A percentile compares a stretch with the other conserved stretches of the same genome.
These are phyloP conservation scores for Triangularia verruculosa DNA, from an alignment of 2,329 filamentous ascomycete species.

Conservation along the genomic window DNA sequence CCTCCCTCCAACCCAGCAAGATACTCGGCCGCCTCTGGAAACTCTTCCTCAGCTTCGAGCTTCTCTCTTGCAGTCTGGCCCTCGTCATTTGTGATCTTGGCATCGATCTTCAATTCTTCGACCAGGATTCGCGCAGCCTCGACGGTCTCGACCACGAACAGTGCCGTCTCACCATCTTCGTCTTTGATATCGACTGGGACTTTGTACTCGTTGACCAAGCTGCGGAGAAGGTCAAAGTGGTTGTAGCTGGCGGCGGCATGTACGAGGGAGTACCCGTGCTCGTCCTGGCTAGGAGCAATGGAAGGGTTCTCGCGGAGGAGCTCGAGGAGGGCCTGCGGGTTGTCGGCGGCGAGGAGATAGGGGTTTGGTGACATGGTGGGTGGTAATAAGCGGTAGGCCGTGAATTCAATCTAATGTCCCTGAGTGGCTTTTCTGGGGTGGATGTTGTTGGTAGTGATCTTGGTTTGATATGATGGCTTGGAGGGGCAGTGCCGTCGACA, in stretches of 20 bases:
- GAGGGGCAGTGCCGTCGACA: neutral
- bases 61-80: slow-evolving; percentile 79
- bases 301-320: slow-evolving; percentile 71
- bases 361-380: slow-evolving; percentile 54
- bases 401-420: neutral
- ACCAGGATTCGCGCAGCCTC: slow-evolving; percentile 76
- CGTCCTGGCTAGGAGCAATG: slow-evolving; percentile 79
- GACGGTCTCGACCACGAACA: slow-evolving; percentile 85
- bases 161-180: slow-evolving; percentile 88
- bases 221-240: slow-evolving; percentile 74
- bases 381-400: neutral
- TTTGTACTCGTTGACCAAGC: slow-evolving; percentile 70
- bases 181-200: slow-evolving; percentile 81
- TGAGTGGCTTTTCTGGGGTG: neutral
- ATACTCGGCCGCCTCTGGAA: slow-evolving; percentile 71
- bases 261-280: slow-evolving; percentile 88
- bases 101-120: slow-evolving; percentile 75
- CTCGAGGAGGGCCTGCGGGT: slow-evolving; percentile 68
- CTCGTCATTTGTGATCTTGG: slow-evolving; percentile 64
- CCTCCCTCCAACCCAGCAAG: slow-evolving; percentile 44
- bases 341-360: slow-evolving; percentile 78
- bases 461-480: neutral
- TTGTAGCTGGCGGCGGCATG: slow-evolving; percentile 93
- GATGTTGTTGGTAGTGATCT: neutral
- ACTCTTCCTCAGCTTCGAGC: slow-evolving; percentile 75